phyloP scores from a whole-genome alignment of 2,329 filamentous ascomycete species.

The Zymoseptoria pseudotritici region DNA sequence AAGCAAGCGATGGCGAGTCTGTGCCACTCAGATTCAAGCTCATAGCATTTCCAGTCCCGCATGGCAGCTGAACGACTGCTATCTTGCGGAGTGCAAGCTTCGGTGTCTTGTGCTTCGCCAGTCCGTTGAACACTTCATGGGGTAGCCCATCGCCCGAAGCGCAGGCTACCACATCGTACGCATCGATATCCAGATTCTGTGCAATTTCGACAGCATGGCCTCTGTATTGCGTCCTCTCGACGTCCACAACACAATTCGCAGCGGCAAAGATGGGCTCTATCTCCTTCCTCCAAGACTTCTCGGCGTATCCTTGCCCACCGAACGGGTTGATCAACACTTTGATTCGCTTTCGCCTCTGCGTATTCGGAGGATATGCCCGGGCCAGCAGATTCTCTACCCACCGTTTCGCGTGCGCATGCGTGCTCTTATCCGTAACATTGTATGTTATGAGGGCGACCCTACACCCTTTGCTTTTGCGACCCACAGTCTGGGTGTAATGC shows the following conservation, averaged over 20 bases:
- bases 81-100: conserved; percentile 64
- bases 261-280: conserved; percentile 78
- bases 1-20: conserved; percentile 64
- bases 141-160: conserved; percentile 89
- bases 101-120: conserved; percentile 62
- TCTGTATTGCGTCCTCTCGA: conserved; percentile 60
- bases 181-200: conserved; percentile 65
- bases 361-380: conserved; percentile 60
- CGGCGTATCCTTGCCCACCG: conserved; percentile 71
- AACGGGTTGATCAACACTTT: conserved; percentile 89
- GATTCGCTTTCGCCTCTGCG: conserved; percentile 62
- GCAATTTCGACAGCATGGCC: conserved; percentile 76
- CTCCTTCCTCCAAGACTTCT: conserved; percentile 64
- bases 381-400: conserved; percentile 63
- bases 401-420: conserved; percentile 41
- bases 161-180: conserved; percentile 77
- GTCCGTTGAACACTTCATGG: conserved; percentile 90
- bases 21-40: conserved; percentile 84
- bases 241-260: conserved; percentile 67
- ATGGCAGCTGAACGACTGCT: conserved; percentile 80
- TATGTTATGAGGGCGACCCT: conserved; percentile 57
- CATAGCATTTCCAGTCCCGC: conserved; percentile 91
- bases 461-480: conserved; percentile 48
- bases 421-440: conserved; percentile 45
- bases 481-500: conserved; percentile 59